A percentile compares a stretch with the other conserved stretches of the same genome.
Conservation (phyloP, 768 basidiomycete genomes). For the Strobilomyces echinocephalus region DNA sequence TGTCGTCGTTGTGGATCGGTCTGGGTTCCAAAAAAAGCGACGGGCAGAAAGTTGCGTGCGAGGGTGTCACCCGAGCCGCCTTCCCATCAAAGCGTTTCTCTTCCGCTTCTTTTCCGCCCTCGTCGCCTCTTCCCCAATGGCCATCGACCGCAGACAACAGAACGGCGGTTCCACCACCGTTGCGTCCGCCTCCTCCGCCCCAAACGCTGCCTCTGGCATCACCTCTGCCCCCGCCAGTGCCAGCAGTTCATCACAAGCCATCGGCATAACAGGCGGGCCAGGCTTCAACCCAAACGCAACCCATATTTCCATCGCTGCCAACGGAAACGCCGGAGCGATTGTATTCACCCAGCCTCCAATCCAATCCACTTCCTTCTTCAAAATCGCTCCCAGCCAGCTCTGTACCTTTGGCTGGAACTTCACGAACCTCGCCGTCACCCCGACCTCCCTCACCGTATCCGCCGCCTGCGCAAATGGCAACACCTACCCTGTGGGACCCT, state of each 20-base stretch:
- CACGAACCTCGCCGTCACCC: slow-evolving; percentile 49
- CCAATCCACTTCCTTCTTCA: slow-evolving; percentile 60
- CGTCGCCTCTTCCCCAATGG: background rate
- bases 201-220: background rate
- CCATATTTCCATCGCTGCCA: slow-evolving; percentile 25
- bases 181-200: slow-evolving; percentile 1
- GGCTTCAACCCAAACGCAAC: slow-evolving; percentile 24
- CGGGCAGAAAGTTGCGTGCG: background rate
- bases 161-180: background rate
- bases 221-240: background rate
- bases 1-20: too few species aligned
- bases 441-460: slow-evolving; percentile 53
- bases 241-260: background rate
- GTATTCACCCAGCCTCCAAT: slow-evolving; percentile 55
- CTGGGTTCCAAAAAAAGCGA: background rate
- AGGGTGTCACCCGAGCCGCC: background rate
- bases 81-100: background rate
- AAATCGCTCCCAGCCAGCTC: slow-evolving; percentile 50
- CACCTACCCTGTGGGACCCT: slow-evolving; percentile 62
- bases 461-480: slow-evolving; percentile 65
- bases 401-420: slow-evolving; percentile 77
- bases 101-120: background rate
- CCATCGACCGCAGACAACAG: slow-evolving; percentile 20
- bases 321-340: slow-evolving; percentile 41
- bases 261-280: slow-evolving; percentile 26